A percentile compares a stretch with the other conserved stretches of the same genome.
Evolutionary conservation across 345 rosid species (phyloP).

Genomic region (Corymbia maculata): DNA sequence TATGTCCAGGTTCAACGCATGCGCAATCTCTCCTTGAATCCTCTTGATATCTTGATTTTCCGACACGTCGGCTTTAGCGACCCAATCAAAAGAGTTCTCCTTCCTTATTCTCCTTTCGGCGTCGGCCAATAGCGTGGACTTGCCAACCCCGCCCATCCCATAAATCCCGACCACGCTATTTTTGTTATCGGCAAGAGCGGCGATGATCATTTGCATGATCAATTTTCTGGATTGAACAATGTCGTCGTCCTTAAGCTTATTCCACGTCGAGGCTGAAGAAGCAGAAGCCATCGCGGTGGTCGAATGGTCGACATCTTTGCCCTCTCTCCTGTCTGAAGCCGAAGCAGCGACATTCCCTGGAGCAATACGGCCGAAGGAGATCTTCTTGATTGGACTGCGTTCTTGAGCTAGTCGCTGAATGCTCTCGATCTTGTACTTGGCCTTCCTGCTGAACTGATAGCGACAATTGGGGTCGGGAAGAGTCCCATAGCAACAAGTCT

Average conservation of each 20-base stretch:
- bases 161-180: not conserved
- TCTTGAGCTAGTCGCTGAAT: too few species aligned
- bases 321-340: not conserved
- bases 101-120: not conserved
- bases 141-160: not conserved
- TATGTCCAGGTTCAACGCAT: rapidly evolving
- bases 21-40: not conserved
- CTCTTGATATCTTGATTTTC: not conserved
- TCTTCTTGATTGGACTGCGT: too few species aligned
- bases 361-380: too few species aligned
- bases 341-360: too few species aligned
- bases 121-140: not conserved
- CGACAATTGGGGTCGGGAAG: too few species aligned
- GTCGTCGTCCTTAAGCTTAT: not conserved
- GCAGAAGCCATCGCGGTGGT: rapidly evolving
- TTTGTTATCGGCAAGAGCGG: not conserved
- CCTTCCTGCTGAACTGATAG: too few species aligned
- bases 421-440: too few species aligned
- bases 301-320: not conserved
- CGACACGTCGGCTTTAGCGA: not conserved
- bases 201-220: not conserved
- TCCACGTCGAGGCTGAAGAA: rapidly evolving
- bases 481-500: too few species aligned
- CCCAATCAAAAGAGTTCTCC: not conserved
- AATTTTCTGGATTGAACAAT: rapidly evolving